phyloP scores from a whole-genome alignment of 495 filamentous ascomycete species.

The Sordaria brevicollis region DNA sequence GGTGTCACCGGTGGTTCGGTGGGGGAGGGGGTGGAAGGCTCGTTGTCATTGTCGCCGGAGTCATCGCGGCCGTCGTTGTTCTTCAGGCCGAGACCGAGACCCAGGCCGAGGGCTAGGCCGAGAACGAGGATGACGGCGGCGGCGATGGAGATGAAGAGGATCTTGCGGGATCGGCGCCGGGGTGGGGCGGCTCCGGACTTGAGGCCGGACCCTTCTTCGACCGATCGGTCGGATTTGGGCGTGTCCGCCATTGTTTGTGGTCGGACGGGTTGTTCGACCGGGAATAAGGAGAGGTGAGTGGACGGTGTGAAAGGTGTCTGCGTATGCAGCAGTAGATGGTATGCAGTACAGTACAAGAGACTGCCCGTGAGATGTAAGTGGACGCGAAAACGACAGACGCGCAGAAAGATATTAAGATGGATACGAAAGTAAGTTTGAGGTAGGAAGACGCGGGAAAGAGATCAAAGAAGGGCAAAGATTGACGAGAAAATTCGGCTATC shows the following conservation, averaged over 20 bases:
- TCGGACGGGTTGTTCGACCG: background rate
- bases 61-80: background rate
- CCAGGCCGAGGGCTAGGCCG: constrained; percentile 9
- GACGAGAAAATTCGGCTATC: background rate
- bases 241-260: background rate
- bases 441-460: background rate
- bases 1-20: background rate
- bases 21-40: background rate
- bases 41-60: background rate
- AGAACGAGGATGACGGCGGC: constrained; percentile 5
- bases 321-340: background rate
- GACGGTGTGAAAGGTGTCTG: background rate
- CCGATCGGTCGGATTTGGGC: background rate
- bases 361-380: background rate
- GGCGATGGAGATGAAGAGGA: constrained; percentile 4
- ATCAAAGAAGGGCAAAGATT: background rate
- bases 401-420: background rate
- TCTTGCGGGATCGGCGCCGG: constrained; percentile 4
- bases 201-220: background rate
- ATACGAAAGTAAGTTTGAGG: background rate
- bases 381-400: background rate
- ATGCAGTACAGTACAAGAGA: background rate
- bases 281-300: background rate
- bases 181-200: background rate
- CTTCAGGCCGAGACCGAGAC: constrained; percentile 10